phyloP scores from a whole-genome alignment of 352 stramenopile genomes.

The Phytophthora ohioensis region DNA sequence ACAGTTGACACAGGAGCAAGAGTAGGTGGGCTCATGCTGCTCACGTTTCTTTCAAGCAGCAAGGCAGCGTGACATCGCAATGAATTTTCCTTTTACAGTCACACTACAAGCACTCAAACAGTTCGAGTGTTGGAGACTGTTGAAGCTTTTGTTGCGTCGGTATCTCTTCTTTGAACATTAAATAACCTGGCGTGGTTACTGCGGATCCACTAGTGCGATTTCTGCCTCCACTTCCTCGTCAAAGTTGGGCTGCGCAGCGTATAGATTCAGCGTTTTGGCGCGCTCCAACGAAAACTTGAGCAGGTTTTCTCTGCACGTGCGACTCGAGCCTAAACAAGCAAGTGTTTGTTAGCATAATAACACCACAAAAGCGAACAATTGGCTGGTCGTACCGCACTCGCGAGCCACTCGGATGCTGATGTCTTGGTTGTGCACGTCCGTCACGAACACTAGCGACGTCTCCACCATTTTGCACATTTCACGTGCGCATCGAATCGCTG shows the following conservation, averaged over 20 bases:
- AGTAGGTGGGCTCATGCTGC: slow-evolving; percentile 23
- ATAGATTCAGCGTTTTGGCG: slow-evolving; percentile 50
- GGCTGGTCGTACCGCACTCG: slow-evolving; percentile 63
- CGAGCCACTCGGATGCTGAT: slow-evolving; percentile 67
- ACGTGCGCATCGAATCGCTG: slow-evolving; percentile 69
- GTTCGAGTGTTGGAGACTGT: background rate
- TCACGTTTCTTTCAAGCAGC: slow-evolving; percentile 19
- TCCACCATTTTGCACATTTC: slow-evolving; percentile 81
- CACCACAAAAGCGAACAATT: background rate
- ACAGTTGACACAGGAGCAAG: slow-evolving; percentile 17
- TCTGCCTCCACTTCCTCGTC: slow-evolving; percentile 54
- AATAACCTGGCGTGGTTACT: slow-evolving; percentile 42
- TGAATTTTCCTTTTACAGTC: no score
- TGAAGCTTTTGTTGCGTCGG: slow-evolving; percentile 10
- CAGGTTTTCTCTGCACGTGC: slow-evolving; percentile 58
- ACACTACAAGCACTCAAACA: no score
- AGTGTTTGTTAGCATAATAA: background rate
- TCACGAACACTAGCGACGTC: slow-evolving; percentile 80
- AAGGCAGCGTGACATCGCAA: slow-evolving; percentile 18
- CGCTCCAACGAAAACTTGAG: slow-evolving; percentile 64
- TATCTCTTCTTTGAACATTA: slow-evolving; percentile 27
- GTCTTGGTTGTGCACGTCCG: slow-evolving; percentile 65
- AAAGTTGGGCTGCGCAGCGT: slow-evolving; percentile 48
- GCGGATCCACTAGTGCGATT: slow-evolving; percentile 61
- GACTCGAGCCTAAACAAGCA: slow-evolving; percentile 52